Evolutionary conservation across 306 rosid species (phyloP).

Genomic region (Quercus agrifolia): DNA sequence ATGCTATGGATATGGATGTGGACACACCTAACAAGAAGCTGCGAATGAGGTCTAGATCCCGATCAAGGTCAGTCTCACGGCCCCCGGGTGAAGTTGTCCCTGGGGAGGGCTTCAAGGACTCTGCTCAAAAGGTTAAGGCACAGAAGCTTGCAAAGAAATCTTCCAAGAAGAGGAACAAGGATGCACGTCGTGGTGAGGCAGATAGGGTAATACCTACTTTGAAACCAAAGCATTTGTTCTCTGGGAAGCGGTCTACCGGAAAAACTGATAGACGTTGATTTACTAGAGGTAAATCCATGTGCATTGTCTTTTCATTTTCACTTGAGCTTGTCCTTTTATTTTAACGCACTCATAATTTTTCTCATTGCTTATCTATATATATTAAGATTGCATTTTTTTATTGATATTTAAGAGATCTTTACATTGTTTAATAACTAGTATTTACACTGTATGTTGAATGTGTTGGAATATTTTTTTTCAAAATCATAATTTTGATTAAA

Average conservation of each 20-base stretch:
- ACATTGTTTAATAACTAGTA: not conserved
- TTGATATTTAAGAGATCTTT: not conserved
- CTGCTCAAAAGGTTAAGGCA: constrained; percentile 71
- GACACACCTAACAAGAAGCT: constrained; percentile 66
- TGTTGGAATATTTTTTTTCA: too few species aligned
- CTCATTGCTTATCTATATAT: not conserved
- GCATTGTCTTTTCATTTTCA: not conserved
- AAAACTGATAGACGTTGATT: constrained; percentile 72
- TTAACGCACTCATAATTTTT: too few species aligned
- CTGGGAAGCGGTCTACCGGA: constrained; percentile 76
- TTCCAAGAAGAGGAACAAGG: constrained; percentile 66
- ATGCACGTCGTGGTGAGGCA: constrained; percentile 88
- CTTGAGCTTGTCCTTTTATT: not conserved
- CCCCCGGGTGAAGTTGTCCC: constrained; percentile 68
- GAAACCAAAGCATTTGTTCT: constrained; percentile 77
- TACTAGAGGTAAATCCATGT: constrained; percentile 34
- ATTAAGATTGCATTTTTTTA: not conserved
- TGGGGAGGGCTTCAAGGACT: constrained; percentile 82
- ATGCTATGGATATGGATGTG: constrained; percentile 64
- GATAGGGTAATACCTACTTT: constrained; percentile 79
- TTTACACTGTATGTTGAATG: too few species aligned
- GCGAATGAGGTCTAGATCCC: constrained; percentile 47
- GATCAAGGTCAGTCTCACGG: constrained; percentile 58
- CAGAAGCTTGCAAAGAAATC: constrained; percentile 57
- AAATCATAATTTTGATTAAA: too few species aligned